phyloP scores from a whole-genome alignment of 2,329 filamentous ascomycete species.

The Colletotrichum higginsianum region DNA sequence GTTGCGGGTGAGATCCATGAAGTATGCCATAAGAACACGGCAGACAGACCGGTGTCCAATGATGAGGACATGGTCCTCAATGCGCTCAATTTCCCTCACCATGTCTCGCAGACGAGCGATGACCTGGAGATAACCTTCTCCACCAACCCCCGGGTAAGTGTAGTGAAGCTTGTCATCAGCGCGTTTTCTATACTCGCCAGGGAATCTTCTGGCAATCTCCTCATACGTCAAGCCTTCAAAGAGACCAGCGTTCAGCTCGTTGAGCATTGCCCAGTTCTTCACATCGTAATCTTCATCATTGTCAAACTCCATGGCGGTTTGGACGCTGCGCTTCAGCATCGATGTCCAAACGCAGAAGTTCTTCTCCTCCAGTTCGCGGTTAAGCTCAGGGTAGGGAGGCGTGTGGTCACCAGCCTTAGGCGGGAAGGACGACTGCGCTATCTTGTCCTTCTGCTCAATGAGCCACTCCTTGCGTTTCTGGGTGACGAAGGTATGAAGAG shows the following conservation, averaged over 20 bases:
- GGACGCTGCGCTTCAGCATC: slow-evolving; percentile 91
- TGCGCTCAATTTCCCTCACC: slow-evolving; percentile 96
- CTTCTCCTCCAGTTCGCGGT: slow-evolving; percentile 80
- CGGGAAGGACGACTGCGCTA: slow-evolving; percentile 85
- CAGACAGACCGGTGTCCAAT: slow-evolving; percentile 94
- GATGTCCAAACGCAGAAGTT: slow-evolving; percentile 99
- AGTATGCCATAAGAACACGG: slow-evolving; percentile 94
- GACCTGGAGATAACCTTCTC: slow-evolving; percentile 96
- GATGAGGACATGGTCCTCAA: slow-evolving; percentile 94
- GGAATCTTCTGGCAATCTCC: slow-evolving; percentile 85
- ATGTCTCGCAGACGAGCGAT: slow-evolving; percentile 96
- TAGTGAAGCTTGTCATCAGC: slow-evolving; percentile 92
- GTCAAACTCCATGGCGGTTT: slow-evolving; percentile 91
- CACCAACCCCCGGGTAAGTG: slow-evolving; percentile 94
- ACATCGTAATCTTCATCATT: slow-evolving; percentile 94
- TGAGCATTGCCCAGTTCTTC: slow-evolving; percentile 98
- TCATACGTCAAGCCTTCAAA: slow-evolving; percentile 97
- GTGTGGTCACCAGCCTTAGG: slow-evolving; percentile 92
- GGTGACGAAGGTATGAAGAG: slow-evolving; percentile 88
- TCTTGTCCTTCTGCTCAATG: slow-evolving; percentile 83
- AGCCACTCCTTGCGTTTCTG: slow-evolving; percentile 87
- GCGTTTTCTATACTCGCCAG: slow-evolving; percentile 86
- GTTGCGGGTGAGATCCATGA: slow-evolving; percentile 90
- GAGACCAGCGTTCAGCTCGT: slow-evolving; percentile 92
- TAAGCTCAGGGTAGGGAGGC: slow-evolving; percentile 91